A percentile compares a stretch with the other conserved stretches of the same genome.
phyloP scores from a whole-genome alignment of 352 stramenopile genomes.

The Phytophthora fragariae region DNA sequence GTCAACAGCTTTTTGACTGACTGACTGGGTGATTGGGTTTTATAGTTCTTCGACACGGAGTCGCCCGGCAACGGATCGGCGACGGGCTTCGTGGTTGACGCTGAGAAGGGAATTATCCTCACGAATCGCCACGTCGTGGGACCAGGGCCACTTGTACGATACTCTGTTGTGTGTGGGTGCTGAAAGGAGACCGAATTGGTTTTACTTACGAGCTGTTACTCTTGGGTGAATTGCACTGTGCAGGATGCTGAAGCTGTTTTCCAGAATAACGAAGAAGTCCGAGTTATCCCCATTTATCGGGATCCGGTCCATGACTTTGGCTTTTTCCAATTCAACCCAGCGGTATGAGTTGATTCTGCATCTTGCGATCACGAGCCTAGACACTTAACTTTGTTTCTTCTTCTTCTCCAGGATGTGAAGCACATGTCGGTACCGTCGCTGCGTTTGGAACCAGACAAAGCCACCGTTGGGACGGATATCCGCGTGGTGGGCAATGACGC shows the following conservation, averaged over 20 bases:
- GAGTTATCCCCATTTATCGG: constrained; percentile 92
- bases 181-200: not conserved
- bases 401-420: constrained; percentile 74
- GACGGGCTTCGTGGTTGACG: constrained; percentile 94
- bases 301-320: constrained; percentile 95
- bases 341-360: constrained; percentile 40
- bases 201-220: not conserved
- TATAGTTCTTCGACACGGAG: constrained; percentile 92
- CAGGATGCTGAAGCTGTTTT: constrained; percentile 92
- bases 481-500: constrained; percentile 94
- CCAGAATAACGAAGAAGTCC: constrained; percentile 95
- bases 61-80: constrained; percentile 88
- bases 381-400: not conserved
- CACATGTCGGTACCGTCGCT: constrained; percentile 86
- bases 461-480: constrained; percentile 92
- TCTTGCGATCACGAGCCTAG: not conserved
- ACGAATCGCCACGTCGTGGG: constrained; percentile 94
- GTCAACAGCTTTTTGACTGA: constrained; percentile 6
- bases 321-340: constrained; percentile 92
- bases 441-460: constrained; percentile 81
- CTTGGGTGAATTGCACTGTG: constrained; percentile 4
- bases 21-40: constrained; percentile 24
- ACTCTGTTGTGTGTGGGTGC: not conserved
- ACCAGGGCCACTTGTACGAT: constrained; percentile 79
- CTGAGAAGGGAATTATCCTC: constrained; percentile 91